Evolutionary conservation across 148 eudicot species (phyloP).

Genomic region (Diospyros lotus): DNA sequence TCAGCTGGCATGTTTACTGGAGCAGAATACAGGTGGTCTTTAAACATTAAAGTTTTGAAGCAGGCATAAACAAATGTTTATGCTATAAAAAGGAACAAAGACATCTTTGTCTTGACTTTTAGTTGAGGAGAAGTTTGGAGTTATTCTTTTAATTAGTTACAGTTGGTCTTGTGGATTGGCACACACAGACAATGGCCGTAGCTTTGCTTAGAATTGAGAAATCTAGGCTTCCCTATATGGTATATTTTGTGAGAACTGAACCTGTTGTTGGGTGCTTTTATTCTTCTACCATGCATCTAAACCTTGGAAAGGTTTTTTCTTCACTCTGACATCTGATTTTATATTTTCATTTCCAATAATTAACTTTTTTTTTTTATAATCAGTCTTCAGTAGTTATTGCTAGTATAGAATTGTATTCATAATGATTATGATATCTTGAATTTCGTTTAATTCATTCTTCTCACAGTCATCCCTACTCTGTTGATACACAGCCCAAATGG

Average conservation of each 20-base stretch:
- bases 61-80: neutral
- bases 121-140: too few species aligned
- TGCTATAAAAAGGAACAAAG: neutral
- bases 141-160: neutral
- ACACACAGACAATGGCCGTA: neutral
- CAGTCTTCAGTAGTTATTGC: neutral
- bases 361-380: neutral
- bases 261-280: neutral
- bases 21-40: too few species aligned
- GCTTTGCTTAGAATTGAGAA: neutral
- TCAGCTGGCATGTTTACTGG: neutral
- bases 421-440: neutral
- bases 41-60: neutral
- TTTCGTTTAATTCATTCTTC: constrained; percentile 11
- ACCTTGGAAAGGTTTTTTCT: constrained; percentile 2
- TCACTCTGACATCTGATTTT: neutral
- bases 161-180: neutral
- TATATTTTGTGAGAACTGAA: constrained; percentile 1
- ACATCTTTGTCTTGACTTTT: neutral
- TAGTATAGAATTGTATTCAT: neutral
- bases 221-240: neutral
- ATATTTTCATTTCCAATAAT: neutral
- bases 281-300: neutral
- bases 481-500: constrained; percentile 74
- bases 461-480: constrained; percentile 17